Base-by-base conservation (phyloP, 148 eudicot species). In the Rhododendron henanense region DNA sequence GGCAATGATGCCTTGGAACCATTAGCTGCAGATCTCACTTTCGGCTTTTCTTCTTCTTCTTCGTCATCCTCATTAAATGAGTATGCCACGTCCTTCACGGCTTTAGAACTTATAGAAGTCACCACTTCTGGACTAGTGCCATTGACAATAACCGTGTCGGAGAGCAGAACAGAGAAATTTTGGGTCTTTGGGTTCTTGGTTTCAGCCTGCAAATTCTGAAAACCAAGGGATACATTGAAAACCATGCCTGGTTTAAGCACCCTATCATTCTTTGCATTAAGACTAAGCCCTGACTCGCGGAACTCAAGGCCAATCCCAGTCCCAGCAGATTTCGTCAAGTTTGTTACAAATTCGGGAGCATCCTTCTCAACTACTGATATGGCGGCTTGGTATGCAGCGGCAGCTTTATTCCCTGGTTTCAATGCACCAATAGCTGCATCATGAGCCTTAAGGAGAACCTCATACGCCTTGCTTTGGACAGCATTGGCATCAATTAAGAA, bases 271-370 rank as follows among this genome's bases (percentile, higher is more conserved):
- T 91, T 93, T 28, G 81, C 83, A 80, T 93, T 93, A 86, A 93
- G 91, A 83, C 67, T 90, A 21, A 88, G 67, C 5, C 95, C 93
- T 8, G 95, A 88, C 86, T 93, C 95, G 14, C 95, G 87, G 50
- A 93, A 92, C 87, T 93, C 95, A 18, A 93, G 87, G 37, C 95
- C 95, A 1, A 93, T 92, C 1, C 95, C 93, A 21, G 93, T 93
- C 33, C 94, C 95, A 0, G 92, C 95, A 23, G 93, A 86, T 79
- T 92, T 91, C 2, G 95, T 92, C 90, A 93, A 39, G 50, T 88
- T 86, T 11, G 59, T 83, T 0, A 90, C 85, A 69, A 92, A 88
- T 45, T 92, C 95, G 2, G 95, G 95, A 5, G 92, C 92, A 39
- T 92, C 93, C 81, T 65, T 90, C 88, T 90, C 92, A 28, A 93